A percentile compares a stretch with the other conserved stretches of the same genome.
phyloP scores from a whole-genome alignment of 176 grass and related monocot genomes.

The Oryza nivara region DNA sequence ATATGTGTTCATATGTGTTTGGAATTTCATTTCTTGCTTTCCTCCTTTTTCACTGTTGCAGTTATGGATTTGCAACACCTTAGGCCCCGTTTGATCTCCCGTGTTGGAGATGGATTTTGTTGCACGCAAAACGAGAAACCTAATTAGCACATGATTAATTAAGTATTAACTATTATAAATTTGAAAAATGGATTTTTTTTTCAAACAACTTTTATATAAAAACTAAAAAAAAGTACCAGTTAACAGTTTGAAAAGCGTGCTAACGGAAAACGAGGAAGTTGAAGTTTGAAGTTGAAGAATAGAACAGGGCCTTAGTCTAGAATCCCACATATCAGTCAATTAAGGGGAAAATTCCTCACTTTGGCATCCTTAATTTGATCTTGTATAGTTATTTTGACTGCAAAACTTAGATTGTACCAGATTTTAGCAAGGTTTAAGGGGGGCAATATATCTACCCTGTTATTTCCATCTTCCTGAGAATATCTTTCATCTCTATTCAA shows the following conservation, averaged over 20 bases:
- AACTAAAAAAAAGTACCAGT: too few species aligned
- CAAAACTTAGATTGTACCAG: neutral
- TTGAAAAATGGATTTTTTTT: too few species aligned
- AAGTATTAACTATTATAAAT: too few species aligned
- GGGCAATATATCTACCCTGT: neutral
- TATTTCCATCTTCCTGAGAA: neutral
- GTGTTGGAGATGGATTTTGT: too few species aligned
- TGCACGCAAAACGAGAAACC: too few species aligned
- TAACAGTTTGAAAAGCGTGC: too few species aligned
- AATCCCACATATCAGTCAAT: neutral
- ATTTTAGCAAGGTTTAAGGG: neutral
- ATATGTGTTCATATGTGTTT: slow-evolving; percentile 12
- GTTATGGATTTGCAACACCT: neutral
- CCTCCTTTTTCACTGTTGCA: neutral
- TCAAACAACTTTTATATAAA: too few species aligned
- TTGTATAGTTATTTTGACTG: neutral
- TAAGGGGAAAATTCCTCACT: neutral
- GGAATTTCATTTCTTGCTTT: neutral
- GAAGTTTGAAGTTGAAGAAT: too few species aligned
- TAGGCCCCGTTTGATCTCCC: too few species aligned
- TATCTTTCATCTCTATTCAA: neutral
- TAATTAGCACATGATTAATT: too few species aligned
- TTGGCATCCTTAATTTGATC: neutral
- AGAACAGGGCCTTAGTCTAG: neutral
- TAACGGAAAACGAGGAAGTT: too few species aligned